Percentiles rank a stretch among this genome's conserved stretches.
phyloP scores from a whole-genome alignment of 2,329 filamentous ascomycete genomes.

The Orbilia brochopaga region DNA sequence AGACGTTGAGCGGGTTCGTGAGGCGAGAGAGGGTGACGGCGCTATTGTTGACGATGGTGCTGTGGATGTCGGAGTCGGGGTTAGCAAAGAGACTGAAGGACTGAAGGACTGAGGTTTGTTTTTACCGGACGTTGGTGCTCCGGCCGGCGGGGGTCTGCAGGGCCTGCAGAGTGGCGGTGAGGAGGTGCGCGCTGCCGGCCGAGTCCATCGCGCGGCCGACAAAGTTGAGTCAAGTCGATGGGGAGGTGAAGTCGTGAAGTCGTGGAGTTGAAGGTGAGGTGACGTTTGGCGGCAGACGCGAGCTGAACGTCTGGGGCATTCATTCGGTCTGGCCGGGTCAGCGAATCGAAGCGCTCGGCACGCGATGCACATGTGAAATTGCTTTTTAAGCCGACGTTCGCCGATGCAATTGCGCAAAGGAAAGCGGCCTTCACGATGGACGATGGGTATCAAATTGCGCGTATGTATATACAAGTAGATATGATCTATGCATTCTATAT shows the following conservation, averaged over 20 bases:
- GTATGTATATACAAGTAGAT: slow-evolving; percentile 20
- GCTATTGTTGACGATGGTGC: slow-evolving; percentile 58
- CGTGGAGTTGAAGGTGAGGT: slow-evolving; percentile 1
- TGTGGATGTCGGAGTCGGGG: slow-evolving; percentile 18
- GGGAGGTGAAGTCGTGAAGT: slow-evolving; percentile 18
- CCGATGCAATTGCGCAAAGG: slow-evolving; percentile 14
- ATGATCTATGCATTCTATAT: slow-evolving; percentile 2
- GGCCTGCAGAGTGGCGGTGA: slow-evolving; percentile 37
- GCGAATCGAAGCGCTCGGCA: slow-evolving; percentile 31
- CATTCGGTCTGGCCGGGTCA: background rate
- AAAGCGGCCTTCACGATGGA: background rate
- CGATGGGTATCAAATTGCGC: slow-evolving; percentile 37
- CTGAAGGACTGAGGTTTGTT: slow-evolving; percentile 5
- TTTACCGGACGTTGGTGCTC: slow-evolving; percentile 45
- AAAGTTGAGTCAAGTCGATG: background rate
- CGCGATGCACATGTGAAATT: slow-evolving; percentile 45
- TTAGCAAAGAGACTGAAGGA: background rate
- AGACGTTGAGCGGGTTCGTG: slow-evolving; percentile 76
- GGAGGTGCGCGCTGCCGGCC: slow-evolving; percentile 44
- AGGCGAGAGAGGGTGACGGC: slow-evolving; percentile 71
- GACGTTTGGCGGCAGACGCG: slow-evolving; percentile 22
- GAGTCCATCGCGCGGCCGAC: slow-evolving; percentile 39
- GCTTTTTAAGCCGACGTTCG: slow-evolving; percentile 32
- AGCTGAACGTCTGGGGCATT: slow-evolving; percentile 17
- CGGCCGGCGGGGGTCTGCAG: slow-evolving; percentile 43